Percentiles rank a stretch among this genome's conserved stretches.
Conservation (phyloP, 2,329 filamentous ascomycete species). For the Orbilia blumenaviensis region DNA sequence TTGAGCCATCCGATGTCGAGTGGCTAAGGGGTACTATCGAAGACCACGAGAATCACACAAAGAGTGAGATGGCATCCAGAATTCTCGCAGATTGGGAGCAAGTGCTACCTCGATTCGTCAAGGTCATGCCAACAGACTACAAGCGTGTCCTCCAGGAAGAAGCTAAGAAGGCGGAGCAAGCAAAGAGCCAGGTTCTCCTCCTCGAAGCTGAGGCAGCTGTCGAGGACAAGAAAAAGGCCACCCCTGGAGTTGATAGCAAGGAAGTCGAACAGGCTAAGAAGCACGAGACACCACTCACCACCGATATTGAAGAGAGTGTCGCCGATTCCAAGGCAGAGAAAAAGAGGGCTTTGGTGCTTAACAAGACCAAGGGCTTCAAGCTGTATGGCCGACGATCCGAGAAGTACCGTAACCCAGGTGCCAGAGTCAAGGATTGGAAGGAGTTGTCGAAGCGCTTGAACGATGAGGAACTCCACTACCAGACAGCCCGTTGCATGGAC, state of each 20-base stretch:
- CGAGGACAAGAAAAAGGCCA: conserved; percentile 71
- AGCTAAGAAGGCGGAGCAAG: conserved; percentile 82
- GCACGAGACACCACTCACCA: conserved; percentile 62
- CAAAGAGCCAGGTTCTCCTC: conserved; percentile 70
- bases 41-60: conserved; percentile 97
- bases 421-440: conserved; percentile 89
- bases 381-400: conserved; percentile 91
- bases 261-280: conserved; percentile 74
- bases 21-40: conserved; percentile 91
- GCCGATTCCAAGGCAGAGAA: conserved; percentile 86
- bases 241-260: conserved; percentile 64
- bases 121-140: conserved; percentile 93
- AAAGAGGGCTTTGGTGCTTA: conserved; percentile 88
- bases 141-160: conserved; percentile 90
- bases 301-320: conserved; percentile 90
- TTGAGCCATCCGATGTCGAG: conserved; percentile 87
- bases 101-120: conserved; percentile 87
- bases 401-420: conserved; percentile 87
- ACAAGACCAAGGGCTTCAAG: conserved; percentile 98
- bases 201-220: conserved; percentile 58
- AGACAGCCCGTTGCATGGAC: conserved; percentile 97
- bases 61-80: conserved; percentile 90
- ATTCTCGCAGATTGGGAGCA: conserved; percentile 95
- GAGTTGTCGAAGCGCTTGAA: conserved; percentile 87
- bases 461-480: conserved; percentile 95